phyloP scores from a whole-genome alignment of 2,329 filamentous ascomycete species.

The Alternaria arborescens region DNA sequence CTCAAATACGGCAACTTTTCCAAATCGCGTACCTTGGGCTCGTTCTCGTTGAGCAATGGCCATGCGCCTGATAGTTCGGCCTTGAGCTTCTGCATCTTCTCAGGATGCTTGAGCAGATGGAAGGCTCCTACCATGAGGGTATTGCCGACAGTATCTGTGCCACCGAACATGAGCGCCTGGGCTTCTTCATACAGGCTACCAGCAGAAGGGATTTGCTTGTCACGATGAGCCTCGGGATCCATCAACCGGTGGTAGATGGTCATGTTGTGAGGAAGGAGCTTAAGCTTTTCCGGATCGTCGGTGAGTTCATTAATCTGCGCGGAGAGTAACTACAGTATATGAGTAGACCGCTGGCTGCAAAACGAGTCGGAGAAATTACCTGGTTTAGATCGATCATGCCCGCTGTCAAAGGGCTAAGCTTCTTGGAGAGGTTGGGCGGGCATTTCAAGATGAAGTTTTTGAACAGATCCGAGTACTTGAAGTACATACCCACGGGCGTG shows the following conservation, averaged over 20 bases:
- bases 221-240: constrained; percentile 44
- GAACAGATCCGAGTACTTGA: constrained; percentile 53
- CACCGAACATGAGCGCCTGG: constrained; percentile 58
- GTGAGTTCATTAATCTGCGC: constrained; percentile 45
- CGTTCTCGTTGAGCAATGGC: constrained; percentile 41
- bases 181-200: constrained; percentile 56
- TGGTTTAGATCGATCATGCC: constrained; percentile 52
- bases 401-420: constrained; percentile 47
- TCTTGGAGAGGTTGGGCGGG: constrained; percentile 49
- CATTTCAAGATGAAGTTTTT: constrained; percentile 50
- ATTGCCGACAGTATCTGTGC: constrained; percentile 56
- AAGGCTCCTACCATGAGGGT: constrained; percentile 54
- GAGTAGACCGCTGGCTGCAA: not conserved
- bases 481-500: constrained; percentile 46
- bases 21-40: constrained; percentile 45
- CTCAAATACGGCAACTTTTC: constrained; percentile 48
- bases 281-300: constrained; percentile 40
- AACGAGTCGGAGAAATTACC: constrained; percentile 8
- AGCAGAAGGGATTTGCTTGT: constrained; percentile 41
- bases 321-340: constrained; percentile 33
- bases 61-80: constrained; percentile 51
- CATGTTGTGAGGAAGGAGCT: constrained; percentile 46
- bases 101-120: constrained; percentile 51
- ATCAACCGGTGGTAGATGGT: constrained; percentile 52
- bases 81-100: constrained; percentile 47